A percentile compares a stretch with the other conserved stretches of the same genome.
Evolutionary conservation across 1,284 basidiomycete genomes (phyloP).

Genomic region (Mycena sp.): DNA sequence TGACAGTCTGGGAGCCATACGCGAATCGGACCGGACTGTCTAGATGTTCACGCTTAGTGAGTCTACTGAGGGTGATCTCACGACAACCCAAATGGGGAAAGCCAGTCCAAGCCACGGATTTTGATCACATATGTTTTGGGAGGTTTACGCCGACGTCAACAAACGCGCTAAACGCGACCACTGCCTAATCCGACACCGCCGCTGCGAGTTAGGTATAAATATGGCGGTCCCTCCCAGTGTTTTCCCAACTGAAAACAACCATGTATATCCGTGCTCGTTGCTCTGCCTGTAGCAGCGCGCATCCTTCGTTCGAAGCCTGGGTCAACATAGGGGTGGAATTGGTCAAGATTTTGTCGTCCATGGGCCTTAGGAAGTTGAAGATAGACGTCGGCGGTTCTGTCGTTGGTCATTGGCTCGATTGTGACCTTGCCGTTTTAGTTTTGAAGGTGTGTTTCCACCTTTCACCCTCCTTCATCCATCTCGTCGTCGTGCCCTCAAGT

Average conservation of each 20-base stretch:
- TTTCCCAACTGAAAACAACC: background rate
- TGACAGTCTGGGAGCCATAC: too few relatives aligned
- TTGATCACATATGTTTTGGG: too few relatives aligned
- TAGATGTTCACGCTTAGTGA: too few relatives aligned
- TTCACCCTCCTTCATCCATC: too few relatives aligned
- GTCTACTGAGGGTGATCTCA: too few relatives aligned
- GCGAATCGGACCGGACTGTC: too few relatives aligned
- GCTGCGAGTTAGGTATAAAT: background rate
- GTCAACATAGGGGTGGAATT: background rate
- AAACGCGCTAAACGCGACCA: conserved; percentile 7
- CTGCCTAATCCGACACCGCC: background rate
- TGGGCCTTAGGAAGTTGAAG: background rate
- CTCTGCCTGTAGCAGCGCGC: background rate
- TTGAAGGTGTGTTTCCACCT: too few relatives aligned
- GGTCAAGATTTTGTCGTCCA: background rate
- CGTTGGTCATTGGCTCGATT: background rate
- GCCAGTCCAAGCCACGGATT: too few relatives aligned
- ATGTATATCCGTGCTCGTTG: background rate
- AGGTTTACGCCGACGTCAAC: background rate
- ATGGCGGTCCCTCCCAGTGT: background rate
- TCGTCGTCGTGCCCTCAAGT: too few relatives aligned
- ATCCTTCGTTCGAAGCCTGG: background rate
- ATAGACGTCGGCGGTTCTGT: background rate
- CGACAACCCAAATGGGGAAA: too few relatives aligned
- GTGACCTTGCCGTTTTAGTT: too few relatives aligned